phyloP scores from a whole-genome alignment of 495 filamentous ascomycete genomes.

The Xanthoparmelia taractica region DNA sequence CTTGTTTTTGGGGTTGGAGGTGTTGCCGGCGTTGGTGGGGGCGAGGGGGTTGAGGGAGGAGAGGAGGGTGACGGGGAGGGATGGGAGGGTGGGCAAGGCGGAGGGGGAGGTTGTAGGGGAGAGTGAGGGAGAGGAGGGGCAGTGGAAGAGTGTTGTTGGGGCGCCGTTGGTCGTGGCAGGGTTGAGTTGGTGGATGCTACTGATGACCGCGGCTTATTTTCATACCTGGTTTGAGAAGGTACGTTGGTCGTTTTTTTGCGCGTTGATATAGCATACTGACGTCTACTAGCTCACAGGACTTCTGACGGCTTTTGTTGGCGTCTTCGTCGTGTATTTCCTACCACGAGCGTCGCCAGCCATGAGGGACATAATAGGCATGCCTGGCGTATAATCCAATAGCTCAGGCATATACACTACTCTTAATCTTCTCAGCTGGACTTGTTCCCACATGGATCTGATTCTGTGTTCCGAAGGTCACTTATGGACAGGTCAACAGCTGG shows the following conservation, averaged over 20 bases:
- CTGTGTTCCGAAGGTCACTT: background rate
- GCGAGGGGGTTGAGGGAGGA: constrained; percentile 45
- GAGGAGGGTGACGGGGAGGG: constrained; percentile 39
- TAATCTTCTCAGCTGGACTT: background rate
- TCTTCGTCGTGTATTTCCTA: constrained; percentile 71
- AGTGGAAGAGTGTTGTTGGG: constrained; percentile 46
- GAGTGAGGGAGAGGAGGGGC: constrained; percentile 35
- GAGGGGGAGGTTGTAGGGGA: constrained; percentile 32
- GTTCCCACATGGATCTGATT: background rate
- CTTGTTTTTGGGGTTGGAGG: constrained; percentile 70
- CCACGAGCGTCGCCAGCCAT: constrained; percentile 57
- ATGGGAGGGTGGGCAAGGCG: constrained; percentile 47
- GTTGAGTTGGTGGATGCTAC: constrained; percentile 59
- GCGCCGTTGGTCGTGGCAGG: constrained; percentile 34
- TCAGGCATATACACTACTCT: background rate
- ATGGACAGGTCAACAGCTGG: background rate
- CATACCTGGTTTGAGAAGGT: constrained; percentile 99
- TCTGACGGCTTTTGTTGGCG: constrained; percentile 54
- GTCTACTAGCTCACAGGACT: constrained; percentile 50
- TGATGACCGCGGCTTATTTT: constrained; percentile 97
- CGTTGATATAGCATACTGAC: constrained; percentile 22
- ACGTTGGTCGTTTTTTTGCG: constrained; percentile 19
- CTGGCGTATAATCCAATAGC: constrained; percentile 49
- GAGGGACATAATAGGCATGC: constrained; percentile 63
- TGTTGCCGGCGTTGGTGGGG: constrained; percentile 50